Conservation (phyloP, 2,329 filamentous ascomycete species). For the Fusarium denticulatum region DNA sequence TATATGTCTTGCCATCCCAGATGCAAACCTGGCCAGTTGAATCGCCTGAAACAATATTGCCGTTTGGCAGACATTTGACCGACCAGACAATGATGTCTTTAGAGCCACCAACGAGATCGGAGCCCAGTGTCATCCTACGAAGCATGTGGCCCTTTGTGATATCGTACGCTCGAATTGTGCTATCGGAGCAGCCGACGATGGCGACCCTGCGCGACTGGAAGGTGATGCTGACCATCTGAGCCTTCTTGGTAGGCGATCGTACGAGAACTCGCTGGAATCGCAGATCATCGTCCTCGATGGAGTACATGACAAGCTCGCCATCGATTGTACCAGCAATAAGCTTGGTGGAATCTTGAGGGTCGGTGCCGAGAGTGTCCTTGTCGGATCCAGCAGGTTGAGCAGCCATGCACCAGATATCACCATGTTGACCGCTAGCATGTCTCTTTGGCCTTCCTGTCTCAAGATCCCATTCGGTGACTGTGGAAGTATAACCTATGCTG, state of each 20-base stretch:
- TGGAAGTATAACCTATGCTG: constrained; percentile 93
- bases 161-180: constrained; percentile 91
- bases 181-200: constrained; percentile 94
- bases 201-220: constrained; percentile 87
- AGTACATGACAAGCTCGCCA: constrained; percentile 87
- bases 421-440: constrained; percentile 90
- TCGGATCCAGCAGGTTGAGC: constrained; percentile 72
- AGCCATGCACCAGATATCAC: constrained; percentile 96
- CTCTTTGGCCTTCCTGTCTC: constrained; percentile 79
- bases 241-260: constrained; percentile 82
- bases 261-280: constrained; percentile 81
- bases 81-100: constrained; percentile 94
- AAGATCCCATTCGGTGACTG: constrained; percentile 95
- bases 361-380: constrained; percentile 33
- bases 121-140: constrained; percentile 86
- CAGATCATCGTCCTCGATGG: constrained; percentile 84
- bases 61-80: constrained; percentile 85
- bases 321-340: constrained; percentile 90
- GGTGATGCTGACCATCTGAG: constrained; percentile 88
- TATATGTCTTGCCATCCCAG: constrained; percentile 94
- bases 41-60: constrained; percentile 93
- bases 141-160: constrained; percentile 79
- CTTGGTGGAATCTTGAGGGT: constrained; percentile 60
- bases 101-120: constrained; percentile 77
- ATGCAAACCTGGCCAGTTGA: constrained; percentile 93